Evolutionary conservation across 1,284 basidiomycete genomes (phyloP), one percentile per base, ranked within the genome.

Genomic region (Moesziomyces parantarcticus): DNA sequence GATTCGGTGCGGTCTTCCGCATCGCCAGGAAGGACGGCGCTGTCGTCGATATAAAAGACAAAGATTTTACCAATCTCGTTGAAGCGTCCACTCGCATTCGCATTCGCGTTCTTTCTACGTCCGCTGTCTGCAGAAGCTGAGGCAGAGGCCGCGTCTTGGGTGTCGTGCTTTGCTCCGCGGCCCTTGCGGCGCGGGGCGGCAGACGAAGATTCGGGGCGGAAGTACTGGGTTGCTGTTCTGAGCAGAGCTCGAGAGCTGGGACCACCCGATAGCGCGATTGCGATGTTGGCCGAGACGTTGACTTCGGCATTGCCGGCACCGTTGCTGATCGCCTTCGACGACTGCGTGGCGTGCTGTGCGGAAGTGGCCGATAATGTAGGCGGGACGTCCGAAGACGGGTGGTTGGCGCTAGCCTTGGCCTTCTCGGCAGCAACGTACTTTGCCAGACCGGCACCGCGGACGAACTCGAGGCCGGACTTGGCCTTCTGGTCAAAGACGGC

Each of bases 41-140:
- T 61, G 43, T 75, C 76, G 41, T 79, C 79, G 22, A 82, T 60
- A 40, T 72, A 78, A 29, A 82, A 42, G n/a, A 76, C 79, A 40
- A 69, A 66, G 43, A 82, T 60, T 23, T 69, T 75, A 22, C 70
- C 71, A 6, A 77, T 68, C 51, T 78, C 78, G 18, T 63, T 61
- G 52, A 64, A 67, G 34, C 66, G 41, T 0, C 67, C 66, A 63
- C 57, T 36, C 46, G 53, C 43, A 56, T 66, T 20, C n/a, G 36
- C 41, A 26, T 41, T 43, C 32, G 41, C 45, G 14, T 34, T n/a
- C 14, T 34, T 39, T 14, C 22, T n/a, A 11, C 36, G 20, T 1
- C 49, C 36, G 2, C 2, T 21, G 6, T 50, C 46, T 14, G 46
- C 42, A 10, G 40, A 10, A 18, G 45, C 20, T 14, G 40, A 20